Conservation (phyloP, 2,329 filamentous ascomycete species). For the Microdochium nivale region DNA sequence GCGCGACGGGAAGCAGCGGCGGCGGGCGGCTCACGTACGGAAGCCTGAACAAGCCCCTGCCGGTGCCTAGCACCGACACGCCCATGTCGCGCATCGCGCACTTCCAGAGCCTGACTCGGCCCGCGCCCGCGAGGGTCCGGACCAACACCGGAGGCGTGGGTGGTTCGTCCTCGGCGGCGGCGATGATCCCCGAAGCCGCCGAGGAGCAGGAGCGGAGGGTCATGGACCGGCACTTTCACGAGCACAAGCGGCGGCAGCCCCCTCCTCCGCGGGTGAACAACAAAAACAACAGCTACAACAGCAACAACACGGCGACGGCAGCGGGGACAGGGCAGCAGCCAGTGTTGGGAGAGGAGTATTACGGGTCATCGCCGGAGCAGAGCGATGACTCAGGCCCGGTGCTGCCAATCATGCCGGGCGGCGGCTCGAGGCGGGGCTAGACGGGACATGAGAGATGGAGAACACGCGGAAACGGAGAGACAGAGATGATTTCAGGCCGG, state of each 20-base stretch:
- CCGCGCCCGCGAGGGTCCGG: neutral
- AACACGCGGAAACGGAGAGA: too few species aligned
- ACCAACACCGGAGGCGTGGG: too few species aligned
- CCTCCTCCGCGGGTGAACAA: neutral
- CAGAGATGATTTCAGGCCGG: too few species aligned
- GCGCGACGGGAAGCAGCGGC: too few species aligned
- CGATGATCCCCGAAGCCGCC: neutral
- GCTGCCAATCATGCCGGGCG: constrained; percentile 7
- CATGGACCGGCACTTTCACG: neutral
- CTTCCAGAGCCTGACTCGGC: neutral
- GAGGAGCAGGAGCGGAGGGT: neutral
- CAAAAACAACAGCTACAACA: neutral
- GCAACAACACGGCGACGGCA: neutral
- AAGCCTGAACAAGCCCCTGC: neutral
- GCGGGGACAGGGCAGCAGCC: neutral
- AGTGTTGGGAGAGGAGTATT: constrained; percentile 4
- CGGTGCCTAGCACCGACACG: neutral
- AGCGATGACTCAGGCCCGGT: constrained; percentile 10
- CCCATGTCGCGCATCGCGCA: neutral
- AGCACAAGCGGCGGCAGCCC: neutral
- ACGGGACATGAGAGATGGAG: too few species aligned
- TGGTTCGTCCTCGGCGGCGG: too few species aligned
- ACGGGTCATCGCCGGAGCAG: constrained; percentile 5
- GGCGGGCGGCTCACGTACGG: neutral
- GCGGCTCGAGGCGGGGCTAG: too few species aligned